Evolutionary conservation across 2,329 filamentous ascomycete genomes (phyloP).

Genomic region (Cyclaneusma minus): DNA sequence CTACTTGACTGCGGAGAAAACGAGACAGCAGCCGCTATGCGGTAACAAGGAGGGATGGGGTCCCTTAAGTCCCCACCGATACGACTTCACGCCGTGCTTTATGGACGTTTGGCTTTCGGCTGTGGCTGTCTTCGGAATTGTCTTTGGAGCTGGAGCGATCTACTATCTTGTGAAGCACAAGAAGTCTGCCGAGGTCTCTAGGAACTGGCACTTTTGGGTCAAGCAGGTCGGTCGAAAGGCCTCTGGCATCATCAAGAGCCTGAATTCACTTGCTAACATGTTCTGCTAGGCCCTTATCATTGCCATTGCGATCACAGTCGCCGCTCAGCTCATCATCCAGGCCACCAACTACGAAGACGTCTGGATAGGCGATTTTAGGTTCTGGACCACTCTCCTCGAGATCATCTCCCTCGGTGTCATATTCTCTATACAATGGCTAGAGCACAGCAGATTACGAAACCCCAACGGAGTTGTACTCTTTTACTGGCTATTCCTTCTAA

Average conservation of each 20-base stretch:
- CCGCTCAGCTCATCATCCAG: conserved; percentile 46
- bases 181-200: conserved; percentile 49
- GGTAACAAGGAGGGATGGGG: conserved; percentile 91
- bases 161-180: conserved; percentile 66
- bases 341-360: conserved; percentile 38
- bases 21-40: conserved; percentile 54
- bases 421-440: conserved; percentile 50
- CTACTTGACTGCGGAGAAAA: conserved; percentile 36
- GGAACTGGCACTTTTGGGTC: conserved; percentile 84
- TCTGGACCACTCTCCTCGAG: conserved; percentile 52
- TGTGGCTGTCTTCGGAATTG: conserved; percentile 64
- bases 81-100: conserved; percentile 96
- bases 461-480: conserved; percentile 58
- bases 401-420: conserved; percentile 46
- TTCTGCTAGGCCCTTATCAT: conserved; percentile 34
- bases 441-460: conserved; percentile 53
- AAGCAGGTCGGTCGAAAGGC: conserved; percentile 56
- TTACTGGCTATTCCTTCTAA: conserved; percentile 57
- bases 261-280: not conserved
- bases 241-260: too few relatives aligned
- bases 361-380: conserved; percentile 51
- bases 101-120: conserved; percentile 76
- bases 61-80: conserved; percentile 70
- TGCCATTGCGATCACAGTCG: conserved; percentile 38
- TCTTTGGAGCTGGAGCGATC: conserved; percentile 62